Evolutionary conservation across 768 basidiomycete genomes (phyloP).

Genomic region (Rickenella mellea): DNA sequence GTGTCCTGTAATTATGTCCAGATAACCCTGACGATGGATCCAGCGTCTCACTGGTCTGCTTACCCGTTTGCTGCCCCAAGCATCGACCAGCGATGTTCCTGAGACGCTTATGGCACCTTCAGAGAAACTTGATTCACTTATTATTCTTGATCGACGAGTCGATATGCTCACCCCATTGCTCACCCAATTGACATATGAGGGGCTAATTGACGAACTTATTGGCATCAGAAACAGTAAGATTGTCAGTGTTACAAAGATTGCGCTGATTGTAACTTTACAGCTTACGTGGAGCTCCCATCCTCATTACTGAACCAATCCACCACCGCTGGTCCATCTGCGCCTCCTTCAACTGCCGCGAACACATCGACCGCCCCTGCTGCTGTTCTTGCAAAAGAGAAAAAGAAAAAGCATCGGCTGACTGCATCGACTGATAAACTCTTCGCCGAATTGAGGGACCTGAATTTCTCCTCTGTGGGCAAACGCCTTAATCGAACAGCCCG

Average conservation of each 20-base stretch:
- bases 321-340: slow-evolving; percentile 28
- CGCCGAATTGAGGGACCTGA: slow-evolving; percentile 77
- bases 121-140: slow-evolving; percentile 71
- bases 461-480: slow-evolving; percentile 84
- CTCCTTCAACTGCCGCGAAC: slow-evolving; percentile 41
- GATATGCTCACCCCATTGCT: slow-evolving; percentile 95
- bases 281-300: slow-evolving; percentile 72
- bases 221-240: slow-evolving; percentile 81
- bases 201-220: slow-evolving; percentile 86
- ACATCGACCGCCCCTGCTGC: not conserved
- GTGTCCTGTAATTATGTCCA: not conserved
- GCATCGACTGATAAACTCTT: slow-evolving; percentile 71
- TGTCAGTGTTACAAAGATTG: not conserved
- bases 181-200: slow-evolving; percentile 95
- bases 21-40: not conserved
- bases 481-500: slow-evolving; percentile 74
- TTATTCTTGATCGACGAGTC: slow-evolving; percentile 81
- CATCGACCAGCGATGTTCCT: slow-evolving; percentile 23
- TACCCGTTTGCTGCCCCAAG: slow-evolving; percentile 44
- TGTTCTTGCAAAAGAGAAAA: slow-evolving; percentile 50
- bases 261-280: slow-evolving; percentile 25
- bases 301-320: slow-evolving; percentile 53
- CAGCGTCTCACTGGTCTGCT: slow-evolving; percentile 75
- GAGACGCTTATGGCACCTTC: slow-evolving; percentile 36
- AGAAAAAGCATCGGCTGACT: slow-evolving; percentile 85